Evolutionary conservation across 2,329 filamentous ascomycete species (phyloP), one percentile per base, ranked within the genome.

Genomic region (Myriosclerotinia curreyana): DNA sequence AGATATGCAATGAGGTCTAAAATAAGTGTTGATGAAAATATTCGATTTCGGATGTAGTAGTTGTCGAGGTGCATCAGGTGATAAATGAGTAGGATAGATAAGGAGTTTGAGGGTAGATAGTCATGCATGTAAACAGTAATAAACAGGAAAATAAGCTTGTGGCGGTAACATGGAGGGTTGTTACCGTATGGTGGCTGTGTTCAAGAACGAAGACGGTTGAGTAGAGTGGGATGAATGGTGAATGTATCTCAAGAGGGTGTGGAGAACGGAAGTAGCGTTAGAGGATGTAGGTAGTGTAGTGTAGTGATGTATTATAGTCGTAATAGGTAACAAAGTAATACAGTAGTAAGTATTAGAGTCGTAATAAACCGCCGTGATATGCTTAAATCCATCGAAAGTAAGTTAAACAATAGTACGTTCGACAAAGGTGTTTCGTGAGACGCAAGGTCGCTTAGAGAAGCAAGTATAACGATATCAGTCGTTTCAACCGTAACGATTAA

Each of bases 371-470:
- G 28, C n/a, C 20, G 42, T 48, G 28, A 14, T 25, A 36, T 36
- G 5, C 42, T 36, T 22, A 6, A 34, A 58, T 58, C 54, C 54
- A 48, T 58, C 20, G 20, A 34, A 12, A 56, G 25, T 17, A 44
- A 34, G 54, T 36, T 48, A 38, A 25, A 38, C 20, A 38, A 40
- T 31, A 31, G 8, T 12, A 38, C 38, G 34, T 17, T 40, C n/a
- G 28, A 48, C 34, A 54, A 15, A 20, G 34, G 20, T 48, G 50
- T 62, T 55, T 62, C 60, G 60, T 36, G 50, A 62, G 40, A 62
- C 60, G 60, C 60, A 62, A 20, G 40, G 60, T 62, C 60, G 60
- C 60, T 62, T 55, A 62, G 40, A 54, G 40, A 36, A 52, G 36
- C 17, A 52, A 53, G 59, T 60, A 51, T 25, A 60, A 51, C 34